Evolutionary conservation across 164 flowering plant species (phyloP).

Genomic region (Protea cynaroides): DNA sequence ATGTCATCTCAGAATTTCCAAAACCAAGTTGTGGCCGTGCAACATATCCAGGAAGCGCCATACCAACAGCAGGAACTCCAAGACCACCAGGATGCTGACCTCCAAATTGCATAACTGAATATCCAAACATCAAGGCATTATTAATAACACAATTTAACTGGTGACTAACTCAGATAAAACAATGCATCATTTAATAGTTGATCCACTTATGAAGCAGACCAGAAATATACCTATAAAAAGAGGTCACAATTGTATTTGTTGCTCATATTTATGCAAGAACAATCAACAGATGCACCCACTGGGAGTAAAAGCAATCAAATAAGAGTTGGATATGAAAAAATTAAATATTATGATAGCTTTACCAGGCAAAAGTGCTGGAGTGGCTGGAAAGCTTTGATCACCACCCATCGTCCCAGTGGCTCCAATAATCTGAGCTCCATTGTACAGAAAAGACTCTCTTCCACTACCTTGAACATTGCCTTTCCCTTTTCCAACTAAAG

Average conservation of each 20-base stretch:
- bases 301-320: background rate
- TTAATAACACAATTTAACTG: background rate
- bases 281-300: too few species aligned
- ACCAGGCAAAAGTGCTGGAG: slow-evolving; percentile 87
- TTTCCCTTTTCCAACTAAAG: slow-evolving; percentile 59
- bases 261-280: background rate
- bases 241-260: background rate
- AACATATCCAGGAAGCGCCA: slow-evolving; percentile 99
- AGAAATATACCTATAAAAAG: background rate
- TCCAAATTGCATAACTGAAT: slow-evolving; percentile 92
- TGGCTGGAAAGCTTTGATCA: slow-evolving; percentile 69
- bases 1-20: slow-evolving; percentile 96
- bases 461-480: slow-evolving; percentile 53
- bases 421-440: slow-evolving; percentile 67
- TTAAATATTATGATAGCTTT: background rate
- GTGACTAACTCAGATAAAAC: background rate
- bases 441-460: slow-evolving; percentile 60
- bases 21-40: slow-evolving; percentile 71
- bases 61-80: slow-evolving; percentile 97
- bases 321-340: background rate
- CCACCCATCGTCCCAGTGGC: slow-evolving; percentile 64
- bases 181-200: background rate
- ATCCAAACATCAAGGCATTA: background rate
- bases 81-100: slow-evolving; percentile 90
- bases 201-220: background rate